Base-by-base conservation (phyloP, 768 basidiomycete species). In the Mycena crocata region DNA sequence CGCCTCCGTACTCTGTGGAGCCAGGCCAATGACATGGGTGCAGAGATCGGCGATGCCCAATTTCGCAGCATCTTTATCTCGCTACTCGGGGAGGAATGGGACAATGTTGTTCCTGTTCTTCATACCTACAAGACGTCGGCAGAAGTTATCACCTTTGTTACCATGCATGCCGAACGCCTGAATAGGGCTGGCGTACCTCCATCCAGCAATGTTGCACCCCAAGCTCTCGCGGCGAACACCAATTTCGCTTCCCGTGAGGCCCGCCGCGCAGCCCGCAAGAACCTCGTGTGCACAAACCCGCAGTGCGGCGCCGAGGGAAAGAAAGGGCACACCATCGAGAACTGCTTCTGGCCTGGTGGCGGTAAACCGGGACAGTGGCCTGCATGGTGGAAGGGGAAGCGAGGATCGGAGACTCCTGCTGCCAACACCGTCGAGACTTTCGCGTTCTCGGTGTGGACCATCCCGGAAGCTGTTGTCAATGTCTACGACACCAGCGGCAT, bases 1-100 rank as follows among this genome's bases (percentile, higher is more conserved):
- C 45, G 55, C n/a, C 56, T 75, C 5, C 49, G 50, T 12, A 62
- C 39, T 10, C 73, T 74, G 42, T 70, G 68, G 67, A 60, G 40
- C 6, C 17, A 21, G 1, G 71, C 68, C 23, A 72, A 64, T 8
- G 51, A 69, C 12, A 64, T 67, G 19, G 68, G 76, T 0, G 55
- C 71, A 2, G 37, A 55, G 35, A 37, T 49, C 28, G 48, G 7
- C 69, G 64, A 73, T 40, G 40, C n/a, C n/a, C n/a, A n/a, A n/a
- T n/a, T n/a, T n/a, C n/a, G n/a, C n/a, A n/a, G n/a, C n/a, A n/a
- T n/a, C n/a, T n/a, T n/a, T n/a, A n/a, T n/a, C n/a, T n/a, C n/a
- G n/a, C n/a, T n/a, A n/a, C n/a, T n/a, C n/a, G n/a, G n/a, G n/a
- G n/a, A n/a, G n/a, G n/a, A n/a, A n/a, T n/a, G n/a, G n/a, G n/a